Evolutionary conservation across 108 stramenopile species (phyloP), one percentile per base, ranked within the genome.

Genomic region (Chaetoceros muelleri): DNA sequence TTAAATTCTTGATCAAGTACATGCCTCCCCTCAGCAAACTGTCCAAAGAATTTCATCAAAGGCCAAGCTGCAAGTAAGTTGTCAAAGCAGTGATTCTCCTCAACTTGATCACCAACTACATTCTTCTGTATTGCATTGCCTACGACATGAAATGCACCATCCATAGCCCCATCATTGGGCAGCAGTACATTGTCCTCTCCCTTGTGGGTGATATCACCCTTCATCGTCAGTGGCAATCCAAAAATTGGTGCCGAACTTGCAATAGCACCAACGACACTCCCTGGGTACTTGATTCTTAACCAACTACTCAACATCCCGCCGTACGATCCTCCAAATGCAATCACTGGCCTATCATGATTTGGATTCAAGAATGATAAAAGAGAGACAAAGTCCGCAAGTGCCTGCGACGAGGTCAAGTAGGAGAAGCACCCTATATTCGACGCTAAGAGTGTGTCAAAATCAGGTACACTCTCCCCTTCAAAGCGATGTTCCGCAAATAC

Each of bases 401-500:
- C 95, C 55, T 86, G 85, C 17, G 69, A 71, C 5, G 67, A 66
- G 7, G 76, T 67, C 0, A 60, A 56, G 46, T 76, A 81, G 21
- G 67, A 58, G 23, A 86, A 40, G 53, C 76, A 78, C 7, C 60
- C 52, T 5, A 28, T 31, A 0, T 70, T 50, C 8, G 65, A 24
- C 23, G 44, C 48, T 13, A 61, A 47, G 8, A 52, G 46, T 0
- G 73, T 24, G n/a, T n/a, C n/a, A 26, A 16, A 58, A 26, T 54
- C 34, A 19, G 54, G 78, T 10, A 69, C 27, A 18, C 69, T 74
- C 51, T 82, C 63, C 16, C 94, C 94, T 69, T 88, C 89, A 60
- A 89, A 95, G 0, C 94, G 77, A 63, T 95, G 94, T 64, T 95
- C 94, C 23, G 73, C 85, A 58, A 95, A 95, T 0, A 93, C 90